phyloP scores from a whole-genome alignment of 179 eudicot genomes.

The Vitellaria paradoxa region DNA sequence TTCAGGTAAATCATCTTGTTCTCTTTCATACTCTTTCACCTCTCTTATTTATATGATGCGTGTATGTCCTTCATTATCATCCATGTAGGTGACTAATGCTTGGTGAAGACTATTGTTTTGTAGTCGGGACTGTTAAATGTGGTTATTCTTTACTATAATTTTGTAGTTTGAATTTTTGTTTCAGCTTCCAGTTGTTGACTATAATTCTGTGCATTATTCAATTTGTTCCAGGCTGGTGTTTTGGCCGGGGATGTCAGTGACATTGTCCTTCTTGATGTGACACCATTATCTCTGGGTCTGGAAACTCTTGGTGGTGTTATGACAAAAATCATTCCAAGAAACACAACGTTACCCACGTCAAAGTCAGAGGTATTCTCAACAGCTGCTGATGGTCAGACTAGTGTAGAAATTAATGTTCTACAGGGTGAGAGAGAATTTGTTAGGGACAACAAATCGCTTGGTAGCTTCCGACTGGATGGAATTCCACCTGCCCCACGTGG shows the following conservation, averaged over 20 bases:
- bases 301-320: slow-evolving; percentile 98
- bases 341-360: slow-evolving; percentile 91
- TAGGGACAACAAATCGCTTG: slow-evolving; percentile 89
- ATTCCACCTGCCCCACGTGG: slow-evolving; percentile 99
- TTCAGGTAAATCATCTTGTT: slow-evolving; percentile 53
- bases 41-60: background rate
- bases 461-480: slow-evolving; percentile 96
- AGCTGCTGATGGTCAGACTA: slow-evolving; percentile 97
- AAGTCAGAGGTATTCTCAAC: slow-evolving; percentile 98
- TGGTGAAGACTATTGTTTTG: background rate
- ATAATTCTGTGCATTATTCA: background rate
- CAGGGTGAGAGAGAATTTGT: slow-evolving; percentile 98
- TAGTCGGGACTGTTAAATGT: background rate
- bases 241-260: slow-evolving; percentile 94
- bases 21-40: background rate
- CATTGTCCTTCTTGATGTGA: slow-evolving; percentile 88
- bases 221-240: slow-evolving; percentile 74
- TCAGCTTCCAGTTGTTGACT: background rate
- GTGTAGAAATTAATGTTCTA: slow-evolving; percentile 94
- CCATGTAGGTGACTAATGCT: background rate
- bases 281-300: slow-evolving; percentile 84
- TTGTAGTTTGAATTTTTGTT: background rate
- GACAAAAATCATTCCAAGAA: slow-evolving; percentile 96
- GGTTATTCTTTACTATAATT: background rate
- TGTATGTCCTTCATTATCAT: background rate